phyloP scores from a whole-genome alignment of 2,329 filamentous ascomycete genomes.

The Diaporthe nobilis region DNA sequence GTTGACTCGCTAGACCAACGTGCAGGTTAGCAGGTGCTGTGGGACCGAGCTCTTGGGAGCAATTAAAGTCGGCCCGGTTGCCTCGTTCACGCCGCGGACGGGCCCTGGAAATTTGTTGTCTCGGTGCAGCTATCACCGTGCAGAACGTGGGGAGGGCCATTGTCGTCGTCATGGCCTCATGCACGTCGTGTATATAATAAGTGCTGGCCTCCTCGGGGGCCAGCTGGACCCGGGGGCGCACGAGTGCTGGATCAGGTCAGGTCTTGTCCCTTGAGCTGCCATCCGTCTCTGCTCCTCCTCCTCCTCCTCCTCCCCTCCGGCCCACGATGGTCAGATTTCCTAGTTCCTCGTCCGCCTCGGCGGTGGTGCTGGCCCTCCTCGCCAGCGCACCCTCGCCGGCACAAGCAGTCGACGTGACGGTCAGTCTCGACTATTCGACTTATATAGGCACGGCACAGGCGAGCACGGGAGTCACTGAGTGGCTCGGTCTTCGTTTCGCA shows the following conservation, averaged over 20 bases:
- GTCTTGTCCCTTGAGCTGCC: not conserved
- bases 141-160: not conserved
- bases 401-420: conserved; percentile 33
- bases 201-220: not conserved
- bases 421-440: conserved; percentile 39
- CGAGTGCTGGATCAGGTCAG: not conserved
- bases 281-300: not conserved
- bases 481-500: conserved; percentile 80
- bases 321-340: conserved; percentile 7
- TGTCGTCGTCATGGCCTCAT: not conserved
- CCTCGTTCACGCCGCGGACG: conserved; percentile 8
- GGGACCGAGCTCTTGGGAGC: not conserved
- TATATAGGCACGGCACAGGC: conserved; percentile 39
- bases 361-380: conserved; percentile 20
- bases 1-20: conserved; percentile 5
- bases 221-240: not conserved
- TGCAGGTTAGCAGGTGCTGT: not conserved
- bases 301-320: not conserved
- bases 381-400: conserved; percentile 1
- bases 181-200: not conserved
- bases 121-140: conserved; percentile 27
- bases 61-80: conserved; percentile 30
- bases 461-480: conserved; percentile 37
- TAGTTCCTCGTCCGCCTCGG: conserved; percentile 9
- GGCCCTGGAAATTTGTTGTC: not conserved